phyloP scores from a whole-genome alignment of 2,329 filamentous ascomycete species.

The Pezicula rhizophila region DNA sequence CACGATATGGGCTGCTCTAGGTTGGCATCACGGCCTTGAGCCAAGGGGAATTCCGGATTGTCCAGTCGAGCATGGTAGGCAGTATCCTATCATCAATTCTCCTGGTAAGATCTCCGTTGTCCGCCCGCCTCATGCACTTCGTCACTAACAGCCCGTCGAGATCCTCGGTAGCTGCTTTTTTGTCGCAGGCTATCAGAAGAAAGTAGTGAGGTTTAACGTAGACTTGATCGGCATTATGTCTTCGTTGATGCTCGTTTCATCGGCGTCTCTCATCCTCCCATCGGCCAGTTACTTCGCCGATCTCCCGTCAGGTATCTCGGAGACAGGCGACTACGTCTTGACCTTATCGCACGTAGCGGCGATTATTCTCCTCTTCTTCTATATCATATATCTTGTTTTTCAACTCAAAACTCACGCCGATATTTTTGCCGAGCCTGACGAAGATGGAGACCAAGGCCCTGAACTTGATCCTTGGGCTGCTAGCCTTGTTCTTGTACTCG shows the following conservation, averaged over 20 bases:
- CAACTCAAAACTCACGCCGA: conserved; percentile 68
- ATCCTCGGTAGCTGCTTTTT: conserved; percentile 77
- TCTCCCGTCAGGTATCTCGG: conserved; percentile 39
- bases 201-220: conserved; percentile 58
- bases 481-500: conserved; percentile 56
- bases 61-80: conserved; percentile 96
- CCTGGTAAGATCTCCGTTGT: too few relatives aligned
- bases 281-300: conserved; percentile 54
- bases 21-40: conserved; percentile 87
- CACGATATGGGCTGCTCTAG: too few relatives aligned
- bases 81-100: conserved; percentile 93
- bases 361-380: conserved; percentile 68
- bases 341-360: conserved; percentile 68
- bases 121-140: too few relatives aligned
- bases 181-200: conserved; percentile 63
- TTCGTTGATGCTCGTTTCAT: conserved; percentile 65
- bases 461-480: conserved; percentile 59
- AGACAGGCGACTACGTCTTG: conserved; percentile 52
- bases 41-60: conserved; percentile 83
- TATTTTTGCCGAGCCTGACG: conserved; percentile 48
- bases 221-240: conserved; percentile 75
- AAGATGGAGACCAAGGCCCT: conserved; percentile 40
- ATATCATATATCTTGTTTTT: conserved; percentile 72
- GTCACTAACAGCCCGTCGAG: too few relatives aligned
- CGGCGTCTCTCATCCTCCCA: conserved; percentile 71